phyloP scores from a whole-genome alignment of 805 yeast genomes.

The Dipodascus geniculatus region DNA sequence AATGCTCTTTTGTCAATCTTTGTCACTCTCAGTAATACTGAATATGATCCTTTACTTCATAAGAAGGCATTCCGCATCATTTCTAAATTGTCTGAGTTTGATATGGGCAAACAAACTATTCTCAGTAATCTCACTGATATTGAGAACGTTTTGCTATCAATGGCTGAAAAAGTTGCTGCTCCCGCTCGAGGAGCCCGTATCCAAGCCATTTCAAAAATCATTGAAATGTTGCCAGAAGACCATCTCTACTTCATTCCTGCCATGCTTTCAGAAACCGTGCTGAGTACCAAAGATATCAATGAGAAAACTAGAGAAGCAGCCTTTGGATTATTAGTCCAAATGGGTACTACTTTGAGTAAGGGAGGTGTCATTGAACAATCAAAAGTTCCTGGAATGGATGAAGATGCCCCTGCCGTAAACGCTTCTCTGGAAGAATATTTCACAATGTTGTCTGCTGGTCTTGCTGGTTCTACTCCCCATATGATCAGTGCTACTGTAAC shows the following conservation, averaged over 20 bases:
- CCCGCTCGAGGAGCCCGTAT: slow-evolving; percentile 78
- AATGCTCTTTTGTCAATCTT: slow-evolving; percentile 70
- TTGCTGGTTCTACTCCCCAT: slow-evolving; percentile 87
- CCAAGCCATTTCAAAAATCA: slow-evolving; percentile 47
- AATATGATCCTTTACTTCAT: slow-evolving; percentile 56
- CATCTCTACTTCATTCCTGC: slow-evolving; percentile 72
- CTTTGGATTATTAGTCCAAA: slow-evolving; percentile 58
- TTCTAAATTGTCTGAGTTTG: slow-evolving; percentile 57
- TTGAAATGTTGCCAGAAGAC: slow-evolving; percentile 49
- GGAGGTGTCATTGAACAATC: slow-evolving; percentile 55
- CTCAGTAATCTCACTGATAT: slow-evolving; percentile 42
- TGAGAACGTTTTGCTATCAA: slow-evolving; percentile 43
- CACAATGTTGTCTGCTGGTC: slow-evolving; percentile 91
- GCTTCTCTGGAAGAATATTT: slow-evolving; percentile 74
- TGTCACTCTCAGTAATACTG: slow-evolving; percentile 45
- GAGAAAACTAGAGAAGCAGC: slow-evolving; percentile 83
- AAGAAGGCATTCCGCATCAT: slow-evolving; percentile 73
- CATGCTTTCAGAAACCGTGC: slow-evolving; percentile 73
- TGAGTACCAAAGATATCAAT: slow-evolving; percentile 84
- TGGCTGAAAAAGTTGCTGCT: slow-evolving; percentile 36
- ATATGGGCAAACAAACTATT: slow-evolving; percentile 47
- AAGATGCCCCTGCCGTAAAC: slow-evolving; percentile 44
- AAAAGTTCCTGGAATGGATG: slow-evolving; percentile 54
- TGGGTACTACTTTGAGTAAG: slow-evolving; percentile 67
- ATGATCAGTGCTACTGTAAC: slow-evolving; percentile 96